A percentile compares a stretch with the other conserved stretches of the same genome.
Conservation (phyloP, 768 basidiomycete genomes). For the Lactarius hatsudake region DNA sequence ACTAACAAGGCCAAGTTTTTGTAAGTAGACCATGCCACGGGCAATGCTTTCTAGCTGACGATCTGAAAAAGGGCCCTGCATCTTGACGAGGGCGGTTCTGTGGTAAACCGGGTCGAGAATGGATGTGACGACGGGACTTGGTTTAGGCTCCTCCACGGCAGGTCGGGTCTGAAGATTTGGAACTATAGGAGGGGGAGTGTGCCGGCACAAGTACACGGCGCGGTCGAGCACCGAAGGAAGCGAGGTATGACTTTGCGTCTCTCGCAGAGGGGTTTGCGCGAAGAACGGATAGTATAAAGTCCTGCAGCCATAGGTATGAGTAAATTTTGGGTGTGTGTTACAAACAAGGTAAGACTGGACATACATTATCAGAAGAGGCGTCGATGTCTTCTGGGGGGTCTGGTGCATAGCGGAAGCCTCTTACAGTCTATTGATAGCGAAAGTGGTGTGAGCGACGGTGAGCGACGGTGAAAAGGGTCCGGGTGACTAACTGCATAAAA, state of each 20-base stretch:
- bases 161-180: conserved; percentile 32
- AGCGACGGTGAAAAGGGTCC: background rate
- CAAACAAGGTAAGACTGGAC: background rate
- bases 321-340: conserved; percentile 15
- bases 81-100: conserved; percentile 91
- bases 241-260: conserved; percentile 87
- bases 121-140: conserved; percentile 61
- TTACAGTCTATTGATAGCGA: conserved; percentile 18
- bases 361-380: conserved; percentile 12
- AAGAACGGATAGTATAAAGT: conserved; percentile 94
- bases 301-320: conserved; percentile 45
- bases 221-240: conserved; percentile 79
- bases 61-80: conserved; percentile 94
- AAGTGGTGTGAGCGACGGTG: background rate
- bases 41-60: conserved; percentile 92
- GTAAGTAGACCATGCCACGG: conserved; percentile 89
- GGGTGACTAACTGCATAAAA: conserved; percentile 52
- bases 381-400: conserved; percentile 21
- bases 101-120: conserved; percentile 80
- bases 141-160: conserved; percentile 35
- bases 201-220: background rate
- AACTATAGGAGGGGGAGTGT: conserved; percentile 33
- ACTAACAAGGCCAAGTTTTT: conserved; percentile 92
- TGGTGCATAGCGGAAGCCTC: conserved; percentile 19
- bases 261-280: conserved; percentile 88